These are phyloP conservation scores for Fraxinus baroniana DNA, from an alignment of 305 asterid genomes.

Conservation along the genomic window DNA sequence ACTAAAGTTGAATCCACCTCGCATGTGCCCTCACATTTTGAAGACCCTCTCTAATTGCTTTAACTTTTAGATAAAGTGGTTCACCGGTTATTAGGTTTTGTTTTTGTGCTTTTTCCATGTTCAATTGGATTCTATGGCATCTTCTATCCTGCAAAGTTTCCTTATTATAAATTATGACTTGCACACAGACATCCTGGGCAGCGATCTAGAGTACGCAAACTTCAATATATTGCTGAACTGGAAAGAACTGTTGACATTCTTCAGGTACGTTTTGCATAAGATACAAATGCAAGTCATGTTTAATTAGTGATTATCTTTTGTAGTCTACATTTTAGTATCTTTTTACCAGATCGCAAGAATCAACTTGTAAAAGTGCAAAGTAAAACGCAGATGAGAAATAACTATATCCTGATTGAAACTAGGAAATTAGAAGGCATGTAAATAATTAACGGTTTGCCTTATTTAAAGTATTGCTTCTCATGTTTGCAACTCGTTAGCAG, in stretches of 20 bases:
- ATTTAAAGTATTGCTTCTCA: not conserved
- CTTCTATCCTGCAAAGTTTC: constrained; percentile 16
- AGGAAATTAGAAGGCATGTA: not conserved
- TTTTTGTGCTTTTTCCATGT: not conserved
- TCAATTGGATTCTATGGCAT: not conserved
- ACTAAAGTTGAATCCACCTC: not conserved
- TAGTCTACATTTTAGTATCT: not conserved
- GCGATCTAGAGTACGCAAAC: constrained; percentile 76
- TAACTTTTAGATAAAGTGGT: constrained; percentile 1
- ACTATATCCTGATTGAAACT: not conserved
- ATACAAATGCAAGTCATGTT: not conserved
- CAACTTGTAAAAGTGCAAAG: not conserved
- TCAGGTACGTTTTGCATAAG: constrained; percentile 47
- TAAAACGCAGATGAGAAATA: not conserved
- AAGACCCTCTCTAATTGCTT: not conserved
- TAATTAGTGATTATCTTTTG: not conserved
- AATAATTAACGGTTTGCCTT: not conserved
- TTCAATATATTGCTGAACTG: constrained; percentile 79
- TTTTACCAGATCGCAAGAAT: not conserved
- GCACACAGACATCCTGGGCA: constrained; percentile 81
- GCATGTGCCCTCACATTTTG: not conserved
- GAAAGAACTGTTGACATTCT: constrained; percentile 62
- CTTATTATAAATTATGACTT: not conserved
- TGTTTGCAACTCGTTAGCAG: not conserved
- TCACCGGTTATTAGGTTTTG: not conserved